Base-by-base conservation (phyloP, 1,284 basidiomycete species). In the Flammula alnicola region DNA sequence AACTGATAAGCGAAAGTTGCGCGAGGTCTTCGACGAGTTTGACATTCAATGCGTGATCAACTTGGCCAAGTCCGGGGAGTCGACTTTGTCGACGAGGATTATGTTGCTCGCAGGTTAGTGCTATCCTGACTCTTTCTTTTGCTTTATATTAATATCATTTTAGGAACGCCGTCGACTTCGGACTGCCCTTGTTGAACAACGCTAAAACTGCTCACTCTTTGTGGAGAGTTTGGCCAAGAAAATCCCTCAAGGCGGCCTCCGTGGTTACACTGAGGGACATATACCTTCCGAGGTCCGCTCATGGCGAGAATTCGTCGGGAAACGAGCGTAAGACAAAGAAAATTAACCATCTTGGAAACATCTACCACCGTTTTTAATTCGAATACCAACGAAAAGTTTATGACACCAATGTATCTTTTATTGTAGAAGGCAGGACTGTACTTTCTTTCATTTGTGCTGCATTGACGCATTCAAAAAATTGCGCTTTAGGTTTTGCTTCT, bases 1-100 rank as follows among this genome's bases (percentile, higher is more conserved):
- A 52, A 91, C 93, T 65, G 97, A 99, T 75, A 99, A 99, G 80
- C 81, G 96, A 52, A 95, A 94, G 72, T 79, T 98, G 26, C 86
- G 93, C 26, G 91, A 96, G 68, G 91, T 91, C 16, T 91, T 93
- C 61, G 94, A 98, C 69, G 92, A 97, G 70, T 90, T 91, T 69
- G 93, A 98, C 63, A 97, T 99, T 64, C 90, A 95, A 65, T 91
- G 88, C 51, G 96, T 99, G 37, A 86, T 99, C 73, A 98, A 99
- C 75, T 80, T 99, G 40, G 90, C 96, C 14, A 85, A 88, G 64
- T 76, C 83, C 84, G 95, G 11, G 96, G 89, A 23, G 77, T 76
- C 42, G 84, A 87, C 60, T 84, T 87, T 20, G 77, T 86, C 16
- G 96, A 99, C 69, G 93, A 98, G 72, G 95, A 99, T 67, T 99